These are phyloP conservation scores for Euphorbia lathyris DNA, from an alignment of 345 rosid genomes.

Conservation along the genomic window DNA sequence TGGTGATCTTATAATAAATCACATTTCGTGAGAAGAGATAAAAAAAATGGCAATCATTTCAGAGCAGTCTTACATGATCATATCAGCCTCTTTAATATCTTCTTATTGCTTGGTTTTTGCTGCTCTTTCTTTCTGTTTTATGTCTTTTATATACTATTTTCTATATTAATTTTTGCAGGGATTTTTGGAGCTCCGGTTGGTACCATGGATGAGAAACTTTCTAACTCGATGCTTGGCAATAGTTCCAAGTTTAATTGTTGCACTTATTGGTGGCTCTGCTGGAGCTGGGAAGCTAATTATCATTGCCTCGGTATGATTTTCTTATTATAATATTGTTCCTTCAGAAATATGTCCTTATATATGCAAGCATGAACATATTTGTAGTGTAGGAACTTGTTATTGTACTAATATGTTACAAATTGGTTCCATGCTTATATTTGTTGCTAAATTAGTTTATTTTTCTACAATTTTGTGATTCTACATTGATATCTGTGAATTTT, in stretches of 20 bases:
- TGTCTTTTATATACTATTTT: not conserved
- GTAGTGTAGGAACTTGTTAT: not conserved
- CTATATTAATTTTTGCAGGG: conserved; percentile 40
- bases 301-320: conserved; percentile 68
- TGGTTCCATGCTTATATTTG: not conserved
- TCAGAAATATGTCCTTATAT: not conserved
- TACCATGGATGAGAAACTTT: conserved; percentile 81
- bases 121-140: not conserved
- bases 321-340: conserved; percentile 3
- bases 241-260: conserved; percentile 86
- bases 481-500: not conserved
- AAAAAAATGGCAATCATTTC: not conserved
- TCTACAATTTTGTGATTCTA: not conserved
- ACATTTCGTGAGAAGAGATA: not conserved
- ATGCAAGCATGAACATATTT: no score
- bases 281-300: conserved; percentile 90
- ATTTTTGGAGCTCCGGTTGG: conserved; percentile 70
- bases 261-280: conserved; percentile 82
- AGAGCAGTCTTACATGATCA: no score
- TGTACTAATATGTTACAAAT: not conserved
- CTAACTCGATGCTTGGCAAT: conserved; percentile 88
- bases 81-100: not conserved
- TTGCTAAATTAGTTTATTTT: not conserved
- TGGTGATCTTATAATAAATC: not conserved
- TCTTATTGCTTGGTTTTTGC: not conserved